These are phyloP conservation scores for Melaleuca quinquenervia DNA, from an alignment of 345 rosid species.

Conservation along the genomic window DNA sequence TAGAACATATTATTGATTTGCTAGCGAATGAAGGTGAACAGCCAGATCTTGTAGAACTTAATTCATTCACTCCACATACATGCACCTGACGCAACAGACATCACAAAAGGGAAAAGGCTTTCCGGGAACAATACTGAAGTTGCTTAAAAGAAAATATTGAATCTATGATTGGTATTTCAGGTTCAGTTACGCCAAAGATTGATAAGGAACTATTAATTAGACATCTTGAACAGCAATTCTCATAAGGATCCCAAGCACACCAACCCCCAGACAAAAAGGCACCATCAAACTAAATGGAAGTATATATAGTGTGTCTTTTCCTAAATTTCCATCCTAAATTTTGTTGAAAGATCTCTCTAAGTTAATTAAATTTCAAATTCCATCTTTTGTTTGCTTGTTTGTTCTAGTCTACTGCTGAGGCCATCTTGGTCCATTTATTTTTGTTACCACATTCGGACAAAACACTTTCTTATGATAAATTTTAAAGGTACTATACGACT, in stretches of 20 bases:
- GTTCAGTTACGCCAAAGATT: not conserved
- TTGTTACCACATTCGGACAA: not conserved
- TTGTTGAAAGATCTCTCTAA: not conserved
- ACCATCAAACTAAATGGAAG: not conserved
- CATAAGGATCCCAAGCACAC: not conserved
- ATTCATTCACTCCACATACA: not conserved
- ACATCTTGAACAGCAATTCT: not conserved
- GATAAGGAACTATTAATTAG: not conserved
- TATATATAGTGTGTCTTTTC: not conserved
- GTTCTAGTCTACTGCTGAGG: not conserved
- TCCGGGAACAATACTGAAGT: not conserved
- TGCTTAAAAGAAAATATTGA: not conserved
- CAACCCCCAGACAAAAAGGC: not conserved
- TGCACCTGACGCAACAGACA: not conserved
- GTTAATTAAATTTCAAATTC: not conserved
- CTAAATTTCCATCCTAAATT: not conserved
- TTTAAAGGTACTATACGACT: not conserved
- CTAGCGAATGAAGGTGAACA: not conserved
- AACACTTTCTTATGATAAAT: not conserved
- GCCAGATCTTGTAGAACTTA: not conserved
- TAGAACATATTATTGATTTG: not conserved
- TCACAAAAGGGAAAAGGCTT: not conserved
- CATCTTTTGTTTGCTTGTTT: not conserved
- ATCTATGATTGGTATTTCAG: not conserved
- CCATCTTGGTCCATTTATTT: not conserved